phyloP scores from a whole-genome alignment of 1,284 basidiomycete species.

The Chondrostereum purpureum region DNA sequence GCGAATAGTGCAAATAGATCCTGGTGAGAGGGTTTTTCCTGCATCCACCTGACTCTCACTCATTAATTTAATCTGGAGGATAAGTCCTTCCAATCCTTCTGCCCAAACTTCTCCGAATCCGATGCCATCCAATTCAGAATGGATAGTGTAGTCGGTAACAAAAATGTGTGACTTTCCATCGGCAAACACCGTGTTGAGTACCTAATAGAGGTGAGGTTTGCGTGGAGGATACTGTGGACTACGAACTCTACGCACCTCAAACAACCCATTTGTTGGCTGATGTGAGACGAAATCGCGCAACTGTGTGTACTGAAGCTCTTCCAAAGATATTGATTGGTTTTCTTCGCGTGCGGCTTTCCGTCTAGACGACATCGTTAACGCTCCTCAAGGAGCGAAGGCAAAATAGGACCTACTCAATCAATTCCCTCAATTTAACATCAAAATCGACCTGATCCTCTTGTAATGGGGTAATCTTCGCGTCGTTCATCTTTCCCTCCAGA shows the following conservation, averaged over 20 bases:
- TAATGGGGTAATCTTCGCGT: slow-evolving; percentile 37
- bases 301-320: slow-evolving; percentile 36
- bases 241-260: slow-evolving; percentile 43
- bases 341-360: slow-evolving; percentile 45
- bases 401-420: slow-evolving; percentile 44
- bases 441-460: slow-evolving; percentile 29
- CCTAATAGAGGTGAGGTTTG: slow-evolving; percentile 24
- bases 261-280: slow-evolving; percentile 46
- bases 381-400: slow-evolving; percentile 2
- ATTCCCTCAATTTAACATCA: slow-evolving; percentile 33
- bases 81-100: slow-evolving; percentile 34
- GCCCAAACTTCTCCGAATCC: slow-evolving; percentile 31
- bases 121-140: slow-evolving; percentile 32
- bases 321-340: slow-evolving; percentile 17
- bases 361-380: slow-evolving; percentile 34
- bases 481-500: slow-evolving; percentile 46
- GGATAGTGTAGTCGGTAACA: slow-evolving; percentile 62
- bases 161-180: slow-evolving; percentile 36
- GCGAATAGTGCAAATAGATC: slow-evolving; percentile 40
- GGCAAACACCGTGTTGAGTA: slow-evolving; percentile 35
- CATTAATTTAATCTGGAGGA: slow-evolving; percentile 46
- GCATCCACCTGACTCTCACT: slow-evolving; percentile 38
- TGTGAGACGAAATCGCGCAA: slow-evolving; percentile 38
- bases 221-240: not conserved
- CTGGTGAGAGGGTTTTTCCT: slow-evolving; percentile 31